Base-by-base conservation (phyloP, 2,329 filamentous ascomycete species). In the Claviceps humidiphila region DNA sequence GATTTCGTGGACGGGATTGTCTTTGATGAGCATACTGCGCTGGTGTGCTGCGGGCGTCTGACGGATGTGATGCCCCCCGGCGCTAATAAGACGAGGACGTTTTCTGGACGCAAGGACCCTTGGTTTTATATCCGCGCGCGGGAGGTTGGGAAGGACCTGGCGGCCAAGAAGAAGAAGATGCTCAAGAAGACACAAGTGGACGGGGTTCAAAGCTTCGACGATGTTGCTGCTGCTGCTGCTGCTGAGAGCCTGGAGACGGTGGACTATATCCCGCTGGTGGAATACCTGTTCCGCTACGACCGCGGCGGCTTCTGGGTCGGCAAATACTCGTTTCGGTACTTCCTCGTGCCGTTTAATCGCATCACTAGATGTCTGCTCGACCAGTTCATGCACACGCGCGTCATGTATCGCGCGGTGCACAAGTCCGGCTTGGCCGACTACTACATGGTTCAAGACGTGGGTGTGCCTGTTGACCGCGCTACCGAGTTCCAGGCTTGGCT, bases 71-170 rank as follows among this genome's bases (percentile, higher is more conserved):
- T 70, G 24, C 73, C 73, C 3, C 57, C 61, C 2, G 62, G 58
- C n/a, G 58, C 57, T 20, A 59, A 49, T 54, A 66, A 55, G 68
- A 81, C 81, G 73, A 81, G n/a, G 68, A 68, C 30, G 74, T 9
- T 77, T 81, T 47, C 76, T 71, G 59, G 69, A 74, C 37, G 72
- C 81, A 4, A 71, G 72, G 85, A 90, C 61, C 82, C 84, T 1
- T 89, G 86, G 86, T 88, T 82, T 65, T 89, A 88, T 62, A 71
- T 89, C 54, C 85, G 88, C 62, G 85, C 78, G n/a, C 69, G 77
- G 59, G 69, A 77, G 41, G 71, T 84, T 38, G 66, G 74, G 51
- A 64, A 71, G 2, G 71, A 70, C 53, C 66, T 69, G 0, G 63
- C 56, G 0, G 65, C 68, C n/a, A 51, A 61, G 0, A 64, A 63